These are phyloP conservation scores for Populus tremula DNA, from an alignment of 345 rosid species.

Conservation along the genomic window DNA sequence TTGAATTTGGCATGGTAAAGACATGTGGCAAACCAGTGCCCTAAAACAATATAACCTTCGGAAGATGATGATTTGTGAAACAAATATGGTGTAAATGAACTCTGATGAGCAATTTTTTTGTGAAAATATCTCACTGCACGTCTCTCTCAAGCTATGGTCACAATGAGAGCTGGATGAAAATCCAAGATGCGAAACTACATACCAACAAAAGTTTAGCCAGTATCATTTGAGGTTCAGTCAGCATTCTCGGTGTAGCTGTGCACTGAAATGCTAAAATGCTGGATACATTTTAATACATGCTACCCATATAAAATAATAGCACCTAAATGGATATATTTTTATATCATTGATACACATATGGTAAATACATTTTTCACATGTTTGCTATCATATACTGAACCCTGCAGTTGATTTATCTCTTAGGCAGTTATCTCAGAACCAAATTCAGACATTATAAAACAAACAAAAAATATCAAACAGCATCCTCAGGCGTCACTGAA, in stretches of 20 bases:
- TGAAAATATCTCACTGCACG: background rate
- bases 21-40: background rate
- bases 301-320: background rate
- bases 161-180: background rate
- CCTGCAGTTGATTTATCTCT: background rate
- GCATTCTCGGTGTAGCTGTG: background rate
- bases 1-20: background rate
- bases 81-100: background rate
- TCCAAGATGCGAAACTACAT: background rate
- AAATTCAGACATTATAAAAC: background rate
- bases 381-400: background rate
- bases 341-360: background rate
- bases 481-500: background rate
- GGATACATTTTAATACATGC: background rate
- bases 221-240: background rate
- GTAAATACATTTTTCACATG: background rate
- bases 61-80: background rate
- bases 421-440: background rate
- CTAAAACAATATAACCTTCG: background rate
- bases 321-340: background rate
- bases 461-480: background rate
- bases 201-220: background rate
- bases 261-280: background rate
- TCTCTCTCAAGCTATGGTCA: background rate
- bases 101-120: background rate